Base-by-base conservation (phyloP, 2,329 filamentous ascomycete genomes). In the Penicillium vulpinum region DNA sequence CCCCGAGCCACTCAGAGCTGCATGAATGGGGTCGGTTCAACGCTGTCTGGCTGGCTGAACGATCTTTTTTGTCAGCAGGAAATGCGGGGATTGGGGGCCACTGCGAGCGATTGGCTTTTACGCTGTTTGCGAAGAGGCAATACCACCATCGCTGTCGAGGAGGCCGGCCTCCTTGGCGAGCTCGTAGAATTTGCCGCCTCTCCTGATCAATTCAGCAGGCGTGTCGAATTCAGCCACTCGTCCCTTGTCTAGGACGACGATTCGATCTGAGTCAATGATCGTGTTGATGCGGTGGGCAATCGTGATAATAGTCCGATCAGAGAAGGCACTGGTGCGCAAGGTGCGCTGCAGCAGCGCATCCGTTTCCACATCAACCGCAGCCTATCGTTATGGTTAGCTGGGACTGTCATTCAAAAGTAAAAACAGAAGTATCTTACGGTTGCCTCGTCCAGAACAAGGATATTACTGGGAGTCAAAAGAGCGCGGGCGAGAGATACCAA, bases 251-350 rank as follows among this genome's bases (percentile, higher is more conserved):
- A 99, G 84, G 48, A 99, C 94, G 35, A 99, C 88, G 60, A 99
- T 94, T 49, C 92, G 86, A 77, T 99, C 93, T 59, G 83, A 86
- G 69, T 88, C 86, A 15, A 99, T 83, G 68, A 99, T 97, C 11
- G 94, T 99, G 78, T 97, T 97, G 79, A 99, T 96, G 54, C 94
- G 88, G 79, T 99, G 94, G 26, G 94, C 94, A 69, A 99, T 96
- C 1, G 94, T 99, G 75, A 99, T 96, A 75, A 99, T 97, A 36
- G 94, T 99, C 11, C 91, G 87, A 75, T 97, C 91, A 60, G 88
- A 83, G 78, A 99, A 99, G 73, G 86, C 81, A 66, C 76, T 83
- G 69, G 82, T 85, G 55, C 85, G 81, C 46, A 88, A 73, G 21
- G 85, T 88, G 35, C 82, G 81, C 73, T 88, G 86, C 55, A 88